Percentiles rank a stretch among this genome's conserved stretches.
These are phyloP conservation scores for Debaryomycetaceae sp. DNA, from an alignment of 1,139 yeast species.

Conservation along the genomic window DNA sequence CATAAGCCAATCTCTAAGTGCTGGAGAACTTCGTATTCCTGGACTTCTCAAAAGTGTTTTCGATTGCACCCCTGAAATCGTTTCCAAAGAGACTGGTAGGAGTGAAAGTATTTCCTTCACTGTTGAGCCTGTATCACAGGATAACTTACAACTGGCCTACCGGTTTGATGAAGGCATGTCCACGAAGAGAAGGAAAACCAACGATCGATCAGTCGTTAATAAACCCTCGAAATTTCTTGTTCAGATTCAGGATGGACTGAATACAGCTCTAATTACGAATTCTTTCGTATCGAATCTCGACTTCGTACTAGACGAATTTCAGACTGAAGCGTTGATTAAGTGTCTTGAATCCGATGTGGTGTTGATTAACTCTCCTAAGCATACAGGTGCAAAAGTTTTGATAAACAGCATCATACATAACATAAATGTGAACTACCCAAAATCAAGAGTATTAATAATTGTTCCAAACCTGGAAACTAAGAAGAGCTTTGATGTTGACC, in stretches of 20 bases:
- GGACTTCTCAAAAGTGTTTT: too few species aligned
- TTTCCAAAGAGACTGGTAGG: too few species aligned
- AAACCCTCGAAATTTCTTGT: not conserved
- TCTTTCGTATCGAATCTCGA: not conserved
- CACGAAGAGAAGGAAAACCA: not conserved
- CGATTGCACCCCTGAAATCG: too few species aligned
- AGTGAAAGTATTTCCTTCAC: too few species aligned
- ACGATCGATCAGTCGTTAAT: not conserved
- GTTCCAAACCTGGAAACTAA: constrained; percentile 12
- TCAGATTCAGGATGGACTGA: not conserved
- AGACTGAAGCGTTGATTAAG: constrained; percentile 2
- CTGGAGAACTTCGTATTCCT: too few species aligned
- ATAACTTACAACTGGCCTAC: too few species aligned
- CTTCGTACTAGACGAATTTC: not conserved
- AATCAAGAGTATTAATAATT: constrained; percentile 33
- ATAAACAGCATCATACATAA: constrained; percentile 10
- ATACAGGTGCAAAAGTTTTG: constrained; percentile 7
- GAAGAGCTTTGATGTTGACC: not conserved
- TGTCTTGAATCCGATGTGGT: constrained; percentile 8
- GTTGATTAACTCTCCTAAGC: constrained; percentile 9
- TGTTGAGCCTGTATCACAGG: too few species aligned
- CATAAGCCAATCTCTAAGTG: too few species aligned
- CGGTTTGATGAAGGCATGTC: too few species aligned
- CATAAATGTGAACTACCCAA: constrained; percentile 20
- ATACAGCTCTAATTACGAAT: not conserved